phyloP scores from a whole-genome alignment of 495 filamentous ascomycete genomes.

The Mycothermus thermophilus region DNA sequence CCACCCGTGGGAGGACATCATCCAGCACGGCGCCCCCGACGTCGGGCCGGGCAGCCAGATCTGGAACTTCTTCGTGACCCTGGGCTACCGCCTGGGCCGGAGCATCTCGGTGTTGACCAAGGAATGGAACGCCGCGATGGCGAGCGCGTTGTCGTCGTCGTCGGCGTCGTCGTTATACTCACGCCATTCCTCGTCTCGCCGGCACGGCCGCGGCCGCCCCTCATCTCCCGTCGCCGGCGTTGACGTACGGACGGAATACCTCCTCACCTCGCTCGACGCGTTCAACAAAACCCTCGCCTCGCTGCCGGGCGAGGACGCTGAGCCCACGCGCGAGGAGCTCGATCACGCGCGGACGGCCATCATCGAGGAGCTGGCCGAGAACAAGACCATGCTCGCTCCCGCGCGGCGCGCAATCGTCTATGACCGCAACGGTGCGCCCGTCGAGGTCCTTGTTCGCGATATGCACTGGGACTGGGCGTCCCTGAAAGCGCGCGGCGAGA shows the following conservation, averaged over 20 bases:
- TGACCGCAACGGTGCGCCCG: background rate
- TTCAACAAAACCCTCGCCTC: conserved; percentile 1
- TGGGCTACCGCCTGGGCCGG: conserved; percentile 15
- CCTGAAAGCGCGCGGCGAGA: background rate
- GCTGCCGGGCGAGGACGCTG: background rate
- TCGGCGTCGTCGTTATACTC: too few relatives aligned
- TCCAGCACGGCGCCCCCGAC: background rate
- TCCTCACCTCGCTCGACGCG: conserved; percentile 1
- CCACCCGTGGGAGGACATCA: conserved; percentile 2
- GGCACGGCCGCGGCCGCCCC: accelerated
- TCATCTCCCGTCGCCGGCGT: too few relatives aligned
- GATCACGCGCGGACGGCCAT: conserved; percentile 7
- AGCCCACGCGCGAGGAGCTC: conserved; percentile 2
- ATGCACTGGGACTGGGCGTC: conserved; percentile 16
- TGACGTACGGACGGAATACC: too few relatives aligned
- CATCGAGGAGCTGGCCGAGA: conserved; percentile 14
- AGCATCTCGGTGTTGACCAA: conserved; percentile 9
- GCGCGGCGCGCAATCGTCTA: conserved; percentile 3
- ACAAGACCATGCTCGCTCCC: conserved; percentile 15
- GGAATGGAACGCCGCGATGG: background rate
- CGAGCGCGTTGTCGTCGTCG: too few relatives aligned
- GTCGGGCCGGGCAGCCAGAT: background rate
- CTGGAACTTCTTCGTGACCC: conserved; percentile 13
- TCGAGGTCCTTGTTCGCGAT: conserved; percentile 5
- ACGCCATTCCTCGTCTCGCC: background rate